Evolutionary conservation across 345 rosid species (phyloP), one percentile per base, ranked within the genome.

Genomic region (Streptanthus diversifolius): DNA sequence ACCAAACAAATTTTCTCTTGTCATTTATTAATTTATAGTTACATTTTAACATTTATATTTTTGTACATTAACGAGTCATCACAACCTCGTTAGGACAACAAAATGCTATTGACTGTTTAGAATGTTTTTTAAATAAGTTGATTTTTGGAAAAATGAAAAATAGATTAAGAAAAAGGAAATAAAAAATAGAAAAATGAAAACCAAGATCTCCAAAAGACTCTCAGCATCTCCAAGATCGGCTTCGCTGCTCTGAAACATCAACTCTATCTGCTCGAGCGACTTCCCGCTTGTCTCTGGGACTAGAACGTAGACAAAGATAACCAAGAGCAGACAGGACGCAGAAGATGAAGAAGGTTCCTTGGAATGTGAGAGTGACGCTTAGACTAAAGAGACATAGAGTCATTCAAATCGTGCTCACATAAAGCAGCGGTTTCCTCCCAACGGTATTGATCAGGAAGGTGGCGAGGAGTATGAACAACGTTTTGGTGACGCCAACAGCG

Each of bases 341-440:
- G 56, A 90, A 90, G 30, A 77, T 36, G 25, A 83, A 81, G 83
- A 85, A 88, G 21, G 83, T 81, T 51, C 97, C 90, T 5, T 22
- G 24, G 24, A 22, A 22, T 22, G 24, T 22, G 24, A 22, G 90
- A 7, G 87, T 83, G 43, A 76, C 71, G 12, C 82, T 88, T n/a
- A 88, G 75, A 24, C 86, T 40, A 80, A 86, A 80, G 68, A 88
- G 76, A 78, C 91, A 86, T 51, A 81, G n/a, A 7, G 96, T 88
- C 93, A 90, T 88, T 45, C 96, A 93, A 21, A 90, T 85, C 3
- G 96, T 90, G 82, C 96, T 90, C 56, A 86, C 21, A 60, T 90
- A 90, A 11, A 90, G 88, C 81, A 90, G 80, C 0, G 92, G 92
- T 76, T 89, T 89, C 22, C 92, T 81, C 43, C 96, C 96, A 0